A percentile compares a stretch with the other conserved stretches of the same genome.
Evolutionary conservation across 1,139 yeast species (phyloP).

Genomic region (Taphrina sp.): DNA sequence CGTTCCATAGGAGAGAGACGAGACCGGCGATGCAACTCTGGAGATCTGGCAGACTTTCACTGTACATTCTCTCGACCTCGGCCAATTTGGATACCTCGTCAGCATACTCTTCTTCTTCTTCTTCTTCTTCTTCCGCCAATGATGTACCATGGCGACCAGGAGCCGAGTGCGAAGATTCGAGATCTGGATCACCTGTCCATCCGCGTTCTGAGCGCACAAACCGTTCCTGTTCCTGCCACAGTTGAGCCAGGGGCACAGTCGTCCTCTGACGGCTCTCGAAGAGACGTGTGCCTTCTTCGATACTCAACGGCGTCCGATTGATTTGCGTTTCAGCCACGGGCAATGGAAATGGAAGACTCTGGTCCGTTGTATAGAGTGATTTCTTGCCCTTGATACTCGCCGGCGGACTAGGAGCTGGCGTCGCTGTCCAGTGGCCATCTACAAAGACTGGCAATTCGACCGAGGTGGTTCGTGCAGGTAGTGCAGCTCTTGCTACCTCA

Average conservation of each 20-base stretch:
- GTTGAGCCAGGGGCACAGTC: slow-evolving; percentile 62
- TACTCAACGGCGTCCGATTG: slow-evolving; percentile 64
- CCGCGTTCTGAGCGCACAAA: slow-evolving; percentile 81
- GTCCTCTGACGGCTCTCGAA: slow-evolving; percentile 62
- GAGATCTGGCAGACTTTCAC: slow-evolving; percentile 17
- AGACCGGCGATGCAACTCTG: slow-evolving; percentile 25
- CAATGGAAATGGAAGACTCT: slow-evolving; percentile 73
- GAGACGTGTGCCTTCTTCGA: slow-evolving; percentile 71
- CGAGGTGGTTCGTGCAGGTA: neutral
- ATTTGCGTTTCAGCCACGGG: slow-evolving; percentile 51
- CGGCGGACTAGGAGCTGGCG: slow-evolving; percentile 45
- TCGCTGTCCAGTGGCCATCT: slow-evolving; percentile 40
- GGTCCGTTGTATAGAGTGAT: slow-evolving; percentile 69
- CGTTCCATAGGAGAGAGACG: slow-evolving; percentile 11
- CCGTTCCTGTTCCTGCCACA: slow-evolving; percentile 66
- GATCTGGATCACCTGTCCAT: slow-evolving; percentile 44
- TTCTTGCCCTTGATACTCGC: slow-evolving; percentile 64
- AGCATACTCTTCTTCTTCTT: neutral
- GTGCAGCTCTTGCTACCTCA: neutral
- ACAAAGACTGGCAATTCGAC: slow-evolving; percentile 13
- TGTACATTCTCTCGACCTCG: slow-evolving; percentile 19
- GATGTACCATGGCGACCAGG: no score
- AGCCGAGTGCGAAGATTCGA: neutral
- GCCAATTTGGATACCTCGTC: slow-evolving; percentile 1
- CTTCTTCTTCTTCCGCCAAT: neutral